These are phyloP conservation scores for Phytophthora pini DNA, from an alignment of 352 stramenopile species.

Conservation along the genomic window DNA sequence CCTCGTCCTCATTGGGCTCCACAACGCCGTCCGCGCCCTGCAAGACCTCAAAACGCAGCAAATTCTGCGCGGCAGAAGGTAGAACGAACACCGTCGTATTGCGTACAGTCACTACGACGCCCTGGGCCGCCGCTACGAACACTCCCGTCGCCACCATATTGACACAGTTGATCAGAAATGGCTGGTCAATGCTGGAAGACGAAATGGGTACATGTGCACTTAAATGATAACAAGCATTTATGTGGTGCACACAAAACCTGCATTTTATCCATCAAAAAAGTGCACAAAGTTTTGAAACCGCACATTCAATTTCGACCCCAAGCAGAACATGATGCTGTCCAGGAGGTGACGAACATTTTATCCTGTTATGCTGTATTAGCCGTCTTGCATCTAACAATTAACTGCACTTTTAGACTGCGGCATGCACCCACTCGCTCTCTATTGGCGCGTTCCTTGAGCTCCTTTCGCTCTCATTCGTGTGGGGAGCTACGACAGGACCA, in stretches of 20 bases:
- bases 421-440: slow-evolving; percentile 5
- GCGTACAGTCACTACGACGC: slow-evolving; percentile 57
- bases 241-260: neutral
- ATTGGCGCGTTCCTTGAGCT: slow-evolving; percentile 37
- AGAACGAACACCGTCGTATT: slow-evolving; percentile 70
- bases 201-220: slow-evolving; percentile 17
- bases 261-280: slow-evolving; percentile 23
- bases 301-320: slow-evolving; percentile 19
- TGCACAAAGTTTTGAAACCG: neutral
- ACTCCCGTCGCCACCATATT: slow-evolving; percentile 59
- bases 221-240: neutral
- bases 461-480: slow-evolving; percentile 80
- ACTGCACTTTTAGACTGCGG: slow-evolving; percentile 29
- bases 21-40: slow-evolving; percentile 29
- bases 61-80: slow-evolving; percentile 21
- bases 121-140: slow-evolving; percentile 47
- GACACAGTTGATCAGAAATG: slow-evolving; percentile 19
- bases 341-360: slow-evolving; percentile 25
- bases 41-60: slow-evolving; percentile 59
- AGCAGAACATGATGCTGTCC: slow-evolving; percentile 39
- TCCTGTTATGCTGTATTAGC: neutral
- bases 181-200: slow-evolving; percentile 11
- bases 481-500: slow-evolving; percentile 67
- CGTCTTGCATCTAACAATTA: neutral
- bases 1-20: slow-evolving; percentile 20